Evolutionary conservation across 1,284 basidiomycete species (phyloP).

Genomic region (Puccinia polysora): DNA sequence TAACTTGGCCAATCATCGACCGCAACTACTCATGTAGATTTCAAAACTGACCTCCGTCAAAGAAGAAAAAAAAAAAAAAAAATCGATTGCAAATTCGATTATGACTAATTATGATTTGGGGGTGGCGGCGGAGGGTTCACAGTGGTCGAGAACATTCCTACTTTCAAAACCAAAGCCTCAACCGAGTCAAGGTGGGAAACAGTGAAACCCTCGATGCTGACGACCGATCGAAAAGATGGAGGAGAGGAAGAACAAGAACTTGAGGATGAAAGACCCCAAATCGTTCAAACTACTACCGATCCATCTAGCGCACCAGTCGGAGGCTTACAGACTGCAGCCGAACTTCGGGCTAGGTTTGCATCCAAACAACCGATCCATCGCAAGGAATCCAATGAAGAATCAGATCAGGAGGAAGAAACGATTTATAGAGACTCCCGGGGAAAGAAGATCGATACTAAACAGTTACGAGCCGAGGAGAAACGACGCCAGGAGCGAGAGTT

Average conservation of each 20-base stretch:
- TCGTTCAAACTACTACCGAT: slow-evolving; percentile 72
- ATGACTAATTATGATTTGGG: neutral
- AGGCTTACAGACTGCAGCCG: slow-evolving; percentile 57
- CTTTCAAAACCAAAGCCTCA: slow-evolving; percentile 37
- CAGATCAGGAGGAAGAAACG: slow-evolving; percentile 72
- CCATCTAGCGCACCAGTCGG: slow-evolving; percentile 55
- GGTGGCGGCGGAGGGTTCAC: no score
- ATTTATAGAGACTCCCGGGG: slow-evolving; percentile 89
- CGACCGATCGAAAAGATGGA: slow-evolving; percentile 50
- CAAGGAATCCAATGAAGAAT: slow-evolving; percentile 56
- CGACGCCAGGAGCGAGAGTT: slow-evolving; percentile 69
- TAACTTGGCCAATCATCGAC: no score
- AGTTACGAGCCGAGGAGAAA: slow-evolving; percentile 74
- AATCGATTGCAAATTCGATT: neutral
- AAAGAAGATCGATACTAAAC: slow-evolving; percentile 78
- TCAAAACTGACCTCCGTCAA: no score
- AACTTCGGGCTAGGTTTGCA: slow-evolving; percentile 55
- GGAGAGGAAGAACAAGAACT: slow-evolving; percentile 54
- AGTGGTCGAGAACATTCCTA: slow-evolving; percentile 38
- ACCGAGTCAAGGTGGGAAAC: slow-evolving; percentile 34
- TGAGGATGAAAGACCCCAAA: slow-evolving; percentile 54
- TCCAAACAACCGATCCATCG: slow-evolving; percentile 53
- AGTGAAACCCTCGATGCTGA: slow-evolving; percentile 27
- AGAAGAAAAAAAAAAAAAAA: neutral
- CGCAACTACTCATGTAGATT: no score